phyloP scores from a whole-genome alignment of 1,139 yeast species.

The Debaryomycetaceae sp. region DNA sequence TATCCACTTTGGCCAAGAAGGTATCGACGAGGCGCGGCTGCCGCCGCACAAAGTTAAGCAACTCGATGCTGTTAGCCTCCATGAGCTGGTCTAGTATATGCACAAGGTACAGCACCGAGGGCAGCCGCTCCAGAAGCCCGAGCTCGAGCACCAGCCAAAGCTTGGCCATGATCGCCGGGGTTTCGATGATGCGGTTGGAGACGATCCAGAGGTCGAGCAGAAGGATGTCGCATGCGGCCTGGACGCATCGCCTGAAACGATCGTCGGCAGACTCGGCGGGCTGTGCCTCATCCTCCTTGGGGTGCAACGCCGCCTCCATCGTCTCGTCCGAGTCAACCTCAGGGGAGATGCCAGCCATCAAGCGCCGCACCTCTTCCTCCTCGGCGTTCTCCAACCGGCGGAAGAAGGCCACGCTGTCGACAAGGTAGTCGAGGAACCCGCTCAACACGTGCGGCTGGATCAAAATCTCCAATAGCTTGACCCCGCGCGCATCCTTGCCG shows the following conservation, averaged over 20 bases:
- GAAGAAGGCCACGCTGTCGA: slow-evolving; percentile 36
- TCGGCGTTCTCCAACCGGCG: slow-evolving; percentile 11
- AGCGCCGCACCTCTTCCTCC: not conserved
- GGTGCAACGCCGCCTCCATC: not conserved
- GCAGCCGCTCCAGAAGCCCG: slow-evolving; percentile 36
- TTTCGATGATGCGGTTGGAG: slow-evolving; percentile 41
- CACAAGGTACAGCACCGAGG: slow-evolving; percentile 37
- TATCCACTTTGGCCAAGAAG: slow-evolving; percentile 51
- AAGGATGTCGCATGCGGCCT: slow-evolving; percentile 39
- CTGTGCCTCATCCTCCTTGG: slow-evolving; percentile 9
- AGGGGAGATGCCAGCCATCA: not conserved
- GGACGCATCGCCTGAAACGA: slow-evolving; percentile 37
- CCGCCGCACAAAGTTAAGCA: slow-evolving; percentile 50
- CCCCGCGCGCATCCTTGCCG: slow-evolving; percentile 35
- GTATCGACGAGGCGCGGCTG: slow-evolving; percentile 51
- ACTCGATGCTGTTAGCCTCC: slow-evolving; percentile 44
- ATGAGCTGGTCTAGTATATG: slow-evolving; percentile 43
- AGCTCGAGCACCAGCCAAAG: slow-evolving; percentile 39
- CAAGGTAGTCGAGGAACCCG: slow-evolving; percentile 36
- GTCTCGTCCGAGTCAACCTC: not conserved
- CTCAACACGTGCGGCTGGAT: slow-evolving; percentile 43
- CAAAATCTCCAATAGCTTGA: slow-evolving; percentile 38
- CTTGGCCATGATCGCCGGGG: slow-evolving; percentile 37
- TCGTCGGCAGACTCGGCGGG: slow-evolving; percentile 30
- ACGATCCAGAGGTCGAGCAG: slow-evolving; percentile 43